Evolutionary conservation across 1,284 basidiomycete species (phyloP).

Genomic region (Trichosporon faecale): DNA sequence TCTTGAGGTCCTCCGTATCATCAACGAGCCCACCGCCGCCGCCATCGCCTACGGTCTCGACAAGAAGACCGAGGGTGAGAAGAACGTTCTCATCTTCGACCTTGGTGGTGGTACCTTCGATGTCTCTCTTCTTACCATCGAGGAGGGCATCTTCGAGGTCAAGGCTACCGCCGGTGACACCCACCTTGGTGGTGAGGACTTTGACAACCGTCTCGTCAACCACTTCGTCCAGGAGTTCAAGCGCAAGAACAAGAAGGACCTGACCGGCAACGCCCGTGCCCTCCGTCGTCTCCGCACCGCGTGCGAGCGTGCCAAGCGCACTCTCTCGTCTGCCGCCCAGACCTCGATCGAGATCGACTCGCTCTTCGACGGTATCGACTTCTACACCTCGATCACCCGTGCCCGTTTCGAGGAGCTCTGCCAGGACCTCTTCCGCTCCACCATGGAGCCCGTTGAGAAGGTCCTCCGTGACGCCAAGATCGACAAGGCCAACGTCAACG

Average conservation of each 20-base stretch:
- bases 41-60: slow-evolving; percentile 95
- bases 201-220: slow-evolving; percentile 93
- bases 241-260: slow-evolving; percentile 90
- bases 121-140: slow-evolving; percentile 95
- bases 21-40: slow-evolving; percentile 98
- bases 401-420: slow-evolving; percentile 98
- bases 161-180: slow-evolving; percentile 98
- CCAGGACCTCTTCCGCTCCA: slow-evolving; percentile 94
- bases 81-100: slow-evolving; percentile 97
- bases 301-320: slow-evolving; percentile 98
- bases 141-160: slow-evolving; percentile 94
- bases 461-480: slow-evolving; percentile 98
- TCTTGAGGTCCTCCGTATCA: slow-evolving; percentile 92
- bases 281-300: slow-evolving; percentile 95
- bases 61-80: slow-evolving; percentile 83
- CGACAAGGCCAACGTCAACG: slow-evolving; percentile 76
- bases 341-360: slow-evolving; percentile 98
- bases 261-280: slow-evolving; percentile 89
- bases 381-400: slow-evolving; percentile 97
- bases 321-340: slow-evolving; percentile 93
- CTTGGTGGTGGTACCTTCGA: slow-evolving; percentile 98
- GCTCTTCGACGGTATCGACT: slow-evolving; percentile 95
- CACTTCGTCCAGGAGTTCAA: slow-evolving; percentile 95
- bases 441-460: slow-evolving; percentile 97
- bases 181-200: slow-evolving; percentile 98